Base-by-base conservation (phyloP, 495 filamentous ascomycete species). In the Tuber indicum region DNA sequence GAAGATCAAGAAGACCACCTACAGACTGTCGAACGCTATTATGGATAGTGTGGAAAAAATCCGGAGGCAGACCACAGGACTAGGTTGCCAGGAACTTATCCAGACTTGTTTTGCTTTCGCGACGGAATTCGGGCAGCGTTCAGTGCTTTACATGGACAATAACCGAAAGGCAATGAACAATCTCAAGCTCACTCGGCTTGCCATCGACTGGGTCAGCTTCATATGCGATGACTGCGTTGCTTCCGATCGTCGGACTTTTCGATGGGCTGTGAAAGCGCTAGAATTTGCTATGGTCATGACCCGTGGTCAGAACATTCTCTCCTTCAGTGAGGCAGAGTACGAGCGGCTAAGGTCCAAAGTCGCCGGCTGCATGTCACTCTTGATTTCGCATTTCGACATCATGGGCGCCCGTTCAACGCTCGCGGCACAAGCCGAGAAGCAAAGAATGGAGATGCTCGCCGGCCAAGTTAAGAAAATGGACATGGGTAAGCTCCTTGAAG, bases 71-170 rank as follows among this genome's bases (percentile, higher is more conserved):
- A 93, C 93, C 32, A 88, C 88, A 75, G 92, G 90, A 2, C 87
- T 97, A 70, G 92, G 96, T 75, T 98, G 95, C 82, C 94, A 97
- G 77, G 96, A 99, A 80, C 88, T 99, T 42, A 94, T 99, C 78
- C 96, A 99, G 83, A 97, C 94, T n/a, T 99, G 95, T 85, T 99
- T 98, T 84, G 93, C 96, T 66, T 99, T 98, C 80, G 96, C 96
- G 58, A 97, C 96, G 2, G 96, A 99, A 82, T 99, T 99, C 83
- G 96, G 96, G 10, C 94, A 97, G 85, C 90, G 96, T 45, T 98
- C 95, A 0, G 89, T 96, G 43, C 88, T 92, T 41, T 94, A 96
- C 85, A 94, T 99, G 88, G 96, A 99, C 84, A 90, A 91, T 81
- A 98, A 97, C 82, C 87, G 96, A 75, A 91, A 94, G 62, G 91